Conservation (phyloP, 75 land plant species). For the Azolla pinnata region DNA sequence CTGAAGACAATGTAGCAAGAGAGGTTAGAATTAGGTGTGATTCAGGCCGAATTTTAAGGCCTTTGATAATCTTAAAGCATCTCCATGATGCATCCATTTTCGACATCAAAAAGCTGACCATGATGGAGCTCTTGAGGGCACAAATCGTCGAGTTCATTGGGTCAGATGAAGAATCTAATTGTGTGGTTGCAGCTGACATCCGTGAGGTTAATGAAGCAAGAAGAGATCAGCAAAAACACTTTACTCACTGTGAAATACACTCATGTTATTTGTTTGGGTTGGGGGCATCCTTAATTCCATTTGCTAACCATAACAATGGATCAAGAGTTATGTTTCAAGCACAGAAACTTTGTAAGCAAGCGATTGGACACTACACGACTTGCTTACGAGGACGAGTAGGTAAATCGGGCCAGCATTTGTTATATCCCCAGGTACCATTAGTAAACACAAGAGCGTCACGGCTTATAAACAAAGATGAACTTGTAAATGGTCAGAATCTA, state of each 20-base stretch:
- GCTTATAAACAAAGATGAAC: slow-evolving; percentile 46
- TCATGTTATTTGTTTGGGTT: slow-evolving; percentile 66
- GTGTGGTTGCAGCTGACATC: slow-evolving; percentile 2
- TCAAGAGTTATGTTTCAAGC: slow-evolving; percentile 62
- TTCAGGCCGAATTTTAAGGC: slow-evolving; percentile 81
- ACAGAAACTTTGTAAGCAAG: slow-evolving; percentile 84
- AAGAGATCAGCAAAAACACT: slow-evolving; percentile 15
- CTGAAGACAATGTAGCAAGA: slow-evolving; percentile 34
- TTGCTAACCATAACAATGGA: slow-evolving; percentile 79
- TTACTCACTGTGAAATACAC: slow-evolving; percentile 77
- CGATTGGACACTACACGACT: slow-evolving; percentile 76
- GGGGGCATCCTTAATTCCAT: slow-evolving; percentile 77
- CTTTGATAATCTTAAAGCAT: slow-evolving; percentile 51
- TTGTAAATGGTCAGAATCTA: slow-evolving; percentile 73
- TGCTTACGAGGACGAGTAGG: slow-evolving; percentile 56
- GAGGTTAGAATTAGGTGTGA: slow-evolving; percentile 73
- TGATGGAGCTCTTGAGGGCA: slow-evolving; percentile 41
- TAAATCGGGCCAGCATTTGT: slow-evolving; percentile 60
- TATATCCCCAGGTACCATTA: slow-evolving; percentile 81
- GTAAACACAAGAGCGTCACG: slow-evolving; percentile 48
- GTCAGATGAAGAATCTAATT: slow-evolving; percentile 71
- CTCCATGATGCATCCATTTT: slow-evolving; percentile 7
- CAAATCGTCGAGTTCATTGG: slow-evolving; percentile 72
- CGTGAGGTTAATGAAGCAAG: neutral
- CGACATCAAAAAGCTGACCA: slow-evolving; percentile 22